Conservation (phyloP, 2,329 filamentous ascomycete genomes). For the Diaporthe capsici region DNA sequence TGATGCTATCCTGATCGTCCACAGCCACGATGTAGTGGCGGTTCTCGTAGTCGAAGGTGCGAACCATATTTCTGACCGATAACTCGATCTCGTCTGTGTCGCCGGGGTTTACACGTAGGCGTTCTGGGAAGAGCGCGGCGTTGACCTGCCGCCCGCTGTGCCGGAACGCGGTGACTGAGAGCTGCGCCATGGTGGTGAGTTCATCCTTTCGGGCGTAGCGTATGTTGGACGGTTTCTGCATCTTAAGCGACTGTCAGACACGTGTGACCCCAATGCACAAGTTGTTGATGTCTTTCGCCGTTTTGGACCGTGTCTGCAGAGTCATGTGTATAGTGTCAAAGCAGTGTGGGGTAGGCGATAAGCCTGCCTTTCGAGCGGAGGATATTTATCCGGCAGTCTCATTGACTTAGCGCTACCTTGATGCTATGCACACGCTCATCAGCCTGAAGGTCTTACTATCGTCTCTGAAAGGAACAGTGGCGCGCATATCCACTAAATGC, state of each 20-base stretch:
- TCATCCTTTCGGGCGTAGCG: constrained; percentile 24
- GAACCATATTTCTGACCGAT: not conserved
- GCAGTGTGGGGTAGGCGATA: not conserved
- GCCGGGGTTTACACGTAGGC: not conserved
- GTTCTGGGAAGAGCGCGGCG: constrained; percentile 36
- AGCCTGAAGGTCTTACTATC: not conserved
- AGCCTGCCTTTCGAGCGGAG: not conserved
- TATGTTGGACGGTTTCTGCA: not conserved
- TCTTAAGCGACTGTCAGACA: not conserved
- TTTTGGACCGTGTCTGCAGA: not conserved
- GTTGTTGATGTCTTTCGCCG: not conserved
- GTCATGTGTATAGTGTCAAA: not conserved
- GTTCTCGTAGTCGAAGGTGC: not conserved
- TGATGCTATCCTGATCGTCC: not conserved
- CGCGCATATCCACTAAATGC: too few species aligned
- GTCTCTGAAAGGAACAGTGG: not conserved
- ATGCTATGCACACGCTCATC: too few species aligned
- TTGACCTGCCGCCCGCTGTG: constrained; percentile 29
- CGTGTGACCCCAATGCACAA: not conserved
- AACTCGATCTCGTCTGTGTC: constrained; percentile 14
- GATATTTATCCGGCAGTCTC: not conserved
- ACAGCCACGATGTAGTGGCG: constrained; percentile 33
- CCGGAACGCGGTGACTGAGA: constrained; percentile 19
- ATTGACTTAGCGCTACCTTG: not conserved
- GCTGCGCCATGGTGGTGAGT: not conserved